Percentiles rank a stretch among this genome's conserved stretches.
Conservation (phyloP, 768 basidiomycete species). For the Boletus rex-veris region DNA sequence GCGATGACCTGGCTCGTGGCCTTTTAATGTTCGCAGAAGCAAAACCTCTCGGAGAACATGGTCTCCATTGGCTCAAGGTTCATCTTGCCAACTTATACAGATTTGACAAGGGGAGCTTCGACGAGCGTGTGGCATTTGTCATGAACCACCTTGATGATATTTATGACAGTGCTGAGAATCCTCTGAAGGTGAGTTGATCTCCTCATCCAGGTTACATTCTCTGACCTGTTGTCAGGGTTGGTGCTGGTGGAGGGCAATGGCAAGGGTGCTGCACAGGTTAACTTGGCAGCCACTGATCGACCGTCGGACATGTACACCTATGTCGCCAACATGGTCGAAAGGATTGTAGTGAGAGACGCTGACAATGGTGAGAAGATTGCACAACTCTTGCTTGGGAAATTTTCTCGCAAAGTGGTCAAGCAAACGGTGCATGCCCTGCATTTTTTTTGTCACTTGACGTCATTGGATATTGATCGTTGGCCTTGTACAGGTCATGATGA, state of each 20-base stretch:
- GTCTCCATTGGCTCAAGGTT: slow-evolving; percentile 92
- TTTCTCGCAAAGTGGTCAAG: slow-evolving; percentile 96
- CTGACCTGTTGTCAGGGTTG: slow-evolving; percentile 46
- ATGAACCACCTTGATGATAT: slow-evolving; percentile 71
- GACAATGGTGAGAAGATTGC: slow-evolving; percentile 53
- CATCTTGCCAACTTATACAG: slow-evolving; percentile 92
- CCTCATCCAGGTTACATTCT: not conserved
- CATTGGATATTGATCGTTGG: not conserved
- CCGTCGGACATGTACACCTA: slow-evolving; percentile 95
- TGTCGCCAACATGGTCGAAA: slow-evolving; percentile 84
- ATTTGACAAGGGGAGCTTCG: slow-evolving; percentile 91
- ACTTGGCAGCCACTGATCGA: slow-evolving; percentile 75
- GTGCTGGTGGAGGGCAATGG: slow-evolving; percentile 91
- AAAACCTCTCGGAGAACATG: slow-evolving; percentile 77
- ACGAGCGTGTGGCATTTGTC: slow-evolving; percentile 83
- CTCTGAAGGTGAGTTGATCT: slow-evolving; percentile 56
- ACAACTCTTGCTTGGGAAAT: slow-evolving; percentile 62
- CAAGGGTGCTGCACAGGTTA: slow-evolving; percentile 88
- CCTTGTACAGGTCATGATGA: slow-evolving; percentile 83
- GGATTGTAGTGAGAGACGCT: slow-evolving; percentile 54
- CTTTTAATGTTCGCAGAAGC: slow-evolving; percentile 78
- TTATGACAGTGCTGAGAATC: slow-evolving; percentile 77
- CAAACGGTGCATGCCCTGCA: slow-evolving; percentile 67
- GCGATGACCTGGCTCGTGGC: slow-evolving; percentile 89
- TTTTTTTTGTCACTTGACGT: not conserved